Percentiles rank a stretch among this genome's conserved stretches.
Conservation (phyloP, 352 stramenopile genomes). For the Globisporangium iwayamae region DNA sequence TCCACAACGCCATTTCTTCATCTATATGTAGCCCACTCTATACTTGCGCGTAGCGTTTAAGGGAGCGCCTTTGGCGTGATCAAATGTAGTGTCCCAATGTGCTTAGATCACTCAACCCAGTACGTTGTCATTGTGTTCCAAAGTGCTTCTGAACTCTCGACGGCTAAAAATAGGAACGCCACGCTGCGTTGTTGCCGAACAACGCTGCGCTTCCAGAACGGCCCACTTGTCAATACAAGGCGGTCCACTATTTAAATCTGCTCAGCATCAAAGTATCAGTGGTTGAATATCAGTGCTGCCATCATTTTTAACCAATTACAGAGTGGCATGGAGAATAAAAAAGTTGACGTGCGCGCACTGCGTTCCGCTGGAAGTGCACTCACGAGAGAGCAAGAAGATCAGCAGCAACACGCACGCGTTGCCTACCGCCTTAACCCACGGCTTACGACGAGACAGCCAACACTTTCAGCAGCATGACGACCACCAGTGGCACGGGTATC, state of each 20-base stretch:
- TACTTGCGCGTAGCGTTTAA: background rate
- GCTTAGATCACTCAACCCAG: background rate
- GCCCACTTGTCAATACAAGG: background rate
- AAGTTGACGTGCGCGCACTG: constrained; percentile 3
- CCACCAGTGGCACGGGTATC: constrained; percentile 9
- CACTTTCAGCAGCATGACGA: background rate
- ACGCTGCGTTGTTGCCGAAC: background rate
- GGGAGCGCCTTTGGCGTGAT: background rate
- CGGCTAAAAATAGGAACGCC: background rate
- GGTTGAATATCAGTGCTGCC: background rate
- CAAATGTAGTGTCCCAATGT: background rate
- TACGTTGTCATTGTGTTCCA: too few species aligned
- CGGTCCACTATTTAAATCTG: background rate
- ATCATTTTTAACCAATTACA: constrained; percentile 1
- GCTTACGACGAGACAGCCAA: background rate
- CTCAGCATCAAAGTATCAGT: background rate
- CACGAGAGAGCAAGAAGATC: background rate
- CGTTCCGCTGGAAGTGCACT: background rate
- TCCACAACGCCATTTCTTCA: background rate
- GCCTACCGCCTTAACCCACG: background rate
- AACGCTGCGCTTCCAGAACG: constrained; percentile 3
- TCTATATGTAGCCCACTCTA: background rate
- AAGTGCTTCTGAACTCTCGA: background rate
- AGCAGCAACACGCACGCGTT: background rate
- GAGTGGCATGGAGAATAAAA: background rate